Conservation (phyloP, 805 yeast genomes). For the Kuraishia floccosa region DNA sequence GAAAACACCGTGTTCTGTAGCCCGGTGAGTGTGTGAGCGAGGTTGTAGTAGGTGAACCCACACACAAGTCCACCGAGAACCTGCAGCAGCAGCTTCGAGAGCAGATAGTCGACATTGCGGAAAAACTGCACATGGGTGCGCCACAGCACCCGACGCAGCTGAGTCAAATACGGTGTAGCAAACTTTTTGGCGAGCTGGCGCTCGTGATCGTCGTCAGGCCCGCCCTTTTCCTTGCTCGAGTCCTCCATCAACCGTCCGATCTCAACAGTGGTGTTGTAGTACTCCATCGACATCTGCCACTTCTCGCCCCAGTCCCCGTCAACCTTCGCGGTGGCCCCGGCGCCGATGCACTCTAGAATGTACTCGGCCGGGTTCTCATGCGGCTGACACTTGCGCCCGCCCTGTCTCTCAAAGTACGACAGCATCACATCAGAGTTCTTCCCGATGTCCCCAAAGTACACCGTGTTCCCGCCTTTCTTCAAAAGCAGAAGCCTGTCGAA, state of each 20-base stretch:
- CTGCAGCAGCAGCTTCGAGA: slow-evolving; percentile 40
- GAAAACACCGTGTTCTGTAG: slow-evolving; percentile 50
- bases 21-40: slow-evolving; percentile 33
- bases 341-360: slow-evolving; percentile 32
- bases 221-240: too few species aligned
- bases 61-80: slow-evolving; percentile 46
- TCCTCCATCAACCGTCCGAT: too few species aligned
- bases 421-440: slow-evolving; percentile 19
- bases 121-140: slow-evolving; percentile 36
- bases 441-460: slow-evolving; percentile 27
- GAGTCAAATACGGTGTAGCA: slow-evolving; percentile 31
- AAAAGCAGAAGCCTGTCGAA: slow-evolving; percentile 35
- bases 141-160: slow-evolving; percentile 25
- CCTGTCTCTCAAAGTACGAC: slow-evolving; percentile 23
- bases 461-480: slow-evolving; percentile 39
- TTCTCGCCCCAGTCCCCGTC: slow-evolving; percentile 18
- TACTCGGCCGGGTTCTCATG: slow-evolving; percentile 31
- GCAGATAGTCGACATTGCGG: slow-evolving; percentile 54
- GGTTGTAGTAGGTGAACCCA: slow-evolving; percentile 62
- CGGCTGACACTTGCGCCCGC: slow-evolving; percentile 24
- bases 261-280: slow-evolving; percentile 12
- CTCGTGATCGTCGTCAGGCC: too few species aligned
- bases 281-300: slow-evolving; percentile 22
- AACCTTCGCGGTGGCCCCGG: slow-evolving; percentile 30
- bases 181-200: slow-evolving; percentile 7